Evolutionary conservation across 2,329 filamentous ascomycete genomes (phyloP), one percentile per base, ranked within the genome.

Genomic region (Graphium sp.): DNA sequence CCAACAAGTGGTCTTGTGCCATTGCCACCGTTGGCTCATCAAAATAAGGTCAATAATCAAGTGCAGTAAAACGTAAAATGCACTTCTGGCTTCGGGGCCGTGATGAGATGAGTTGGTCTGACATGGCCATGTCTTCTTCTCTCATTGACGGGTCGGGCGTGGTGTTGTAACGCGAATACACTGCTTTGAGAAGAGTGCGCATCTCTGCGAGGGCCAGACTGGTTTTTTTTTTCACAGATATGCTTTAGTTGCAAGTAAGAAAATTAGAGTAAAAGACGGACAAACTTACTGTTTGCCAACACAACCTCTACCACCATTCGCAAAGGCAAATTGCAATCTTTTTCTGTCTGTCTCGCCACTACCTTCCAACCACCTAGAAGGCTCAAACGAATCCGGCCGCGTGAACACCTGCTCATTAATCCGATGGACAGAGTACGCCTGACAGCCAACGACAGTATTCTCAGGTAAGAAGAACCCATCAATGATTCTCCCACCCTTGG

Each of bases 341-440:
- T 66, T 66, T 32, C 69, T 58, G 40, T 87, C 78, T 34, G 76
- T 63, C 40, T 87, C 81, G 3, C 80, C 82, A 25, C 74, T 64
- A 7, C 65, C 60, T 11, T 64, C 70, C 37, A 93, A 66, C 85
- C 85, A 94, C 39, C 87, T 66, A 32, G 87, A 79, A 0, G 85
- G 85, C 28, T 74, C 61, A 44, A 85, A 94, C 5, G 49, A 52
- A 34, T 92, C 78, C 0, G 84, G 78, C 24, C 84, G 65, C 1
- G 76, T 72, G 45, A 91, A 95, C 2, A 83, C 75, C 32, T 73
- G 61, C 8, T 52, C 46, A 37, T 75, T 64, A 32, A 70, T 53
- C 13, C 62, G 60, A 36, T 75, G 66, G 19, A 72, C 55, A 8
- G 68, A 73, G 41, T 62, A 68, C 1, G 70, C 62, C 46, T 75